Evolutionary conservation across 164 flowering plant genomes (phyloP).

Genomic region (Liriodendron chinense): DNA sequence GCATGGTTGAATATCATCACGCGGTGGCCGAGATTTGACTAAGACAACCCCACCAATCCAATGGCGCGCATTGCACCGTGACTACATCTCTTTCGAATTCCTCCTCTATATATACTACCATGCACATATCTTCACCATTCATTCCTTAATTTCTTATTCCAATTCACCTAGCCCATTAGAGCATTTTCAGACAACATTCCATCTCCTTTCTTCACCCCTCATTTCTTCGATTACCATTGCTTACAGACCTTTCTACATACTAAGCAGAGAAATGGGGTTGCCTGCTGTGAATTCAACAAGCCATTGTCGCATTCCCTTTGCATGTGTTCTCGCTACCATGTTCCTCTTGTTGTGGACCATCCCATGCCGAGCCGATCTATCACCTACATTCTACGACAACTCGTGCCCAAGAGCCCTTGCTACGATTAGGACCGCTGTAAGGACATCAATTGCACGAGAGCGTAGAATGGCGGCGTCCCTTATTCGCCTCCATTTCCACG

Average conservation of each 20-base stretch:
- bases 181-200: neutral
- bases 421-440: slow-evolving; percentile 3
- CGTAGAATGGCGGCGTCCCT: slow-evolving; percentile 29
- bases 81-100: neutral
- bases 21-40: neutral
- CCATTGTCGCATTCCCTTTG: neutral
- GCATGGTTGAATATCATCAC: neutral
- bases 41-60: neutral
- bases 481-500: slow-evolving; percentile 32
- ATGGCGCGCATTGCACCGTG: too few relatives aligned
- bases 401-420: neutral
- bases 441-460: neutral
- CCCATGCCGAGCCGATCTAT: slow-evolving; percentile 1
- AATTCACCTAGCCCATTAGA: neutral
- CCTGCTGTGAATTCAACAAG: neutral
- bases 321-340: neutral
- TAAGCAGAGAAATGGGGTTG: neutral
- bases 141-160: neutral
- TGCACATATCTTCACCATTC: neutral
- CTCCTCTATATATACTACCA: neutral
- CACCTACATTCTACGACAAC: slow-evolving; percentile 1
- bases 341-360: neutral
- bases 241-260: neutral
- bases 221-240: neutral
- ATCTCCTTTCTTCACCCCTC: neutral